phyloP scores from a whole-genome alignment of 495 filamentous ascomycete genomes.

The Echria macrotheca region DNA sequence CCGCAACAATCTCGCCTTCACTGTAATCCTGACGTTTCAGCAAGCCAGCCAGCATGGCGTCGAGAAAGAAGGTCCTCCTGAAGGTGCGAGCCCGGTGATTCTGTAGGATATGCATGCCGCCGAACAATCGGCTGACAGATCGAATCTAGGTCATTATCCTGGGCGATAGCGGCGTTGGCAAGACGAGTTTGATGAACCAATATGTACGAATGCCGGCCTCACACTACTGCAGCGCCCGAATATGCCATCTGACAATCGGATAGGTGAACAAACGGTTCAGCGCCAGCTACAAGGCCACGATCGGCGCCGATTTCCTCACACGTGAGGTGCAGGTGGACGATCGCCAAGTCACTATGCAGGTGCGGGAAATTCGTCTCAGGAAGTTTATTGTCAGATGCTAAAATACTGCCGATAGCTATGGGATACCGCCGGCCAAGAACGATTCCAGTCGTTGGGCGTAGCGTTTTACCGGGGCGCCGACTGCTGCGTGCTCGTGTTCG shows the following conservation, averaged over 20 bases:
- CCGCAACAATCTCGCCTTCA: not conserved
- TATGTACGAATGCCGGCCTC: conserved; percentile 85
- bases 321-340: conserved; percentile 98
- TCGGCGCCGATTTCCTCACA: conserved; percentile 97
- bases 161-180: conserved; percentile 95
- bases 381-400: no score
- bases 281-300: conserved; percentile 98
- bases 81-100: conserved; percentile 78
- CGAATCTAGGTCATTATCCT: conserved; percentile 84
- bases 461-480: conserved; percentile 98
- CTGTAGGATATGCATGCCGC: no score
- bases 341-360: conserved; percentile 97
- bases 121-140: not conserved
- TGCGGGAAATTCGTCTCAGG: conserved; percentile 41
- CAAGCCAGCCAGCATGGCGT: conserved; percentile 58
- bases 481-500: conserved; percentile 97
- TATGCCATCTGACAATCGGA: not conserved
- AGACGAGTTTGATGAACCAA: conserved; percentile 99
- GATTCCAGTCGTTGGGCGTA: conserved; percentile 95
- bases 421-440: conserved; percentile 97
- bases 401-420: conserved; percentile 68
- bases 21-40: no score
- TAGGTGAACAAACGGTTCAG: conserved; percentile 99
- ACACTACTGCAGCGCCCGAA: no score
- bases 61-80: conserved; percentile 93